Conservation (phyloP, 805 yeast species). For the Millerozyma acaciae region DNA sequence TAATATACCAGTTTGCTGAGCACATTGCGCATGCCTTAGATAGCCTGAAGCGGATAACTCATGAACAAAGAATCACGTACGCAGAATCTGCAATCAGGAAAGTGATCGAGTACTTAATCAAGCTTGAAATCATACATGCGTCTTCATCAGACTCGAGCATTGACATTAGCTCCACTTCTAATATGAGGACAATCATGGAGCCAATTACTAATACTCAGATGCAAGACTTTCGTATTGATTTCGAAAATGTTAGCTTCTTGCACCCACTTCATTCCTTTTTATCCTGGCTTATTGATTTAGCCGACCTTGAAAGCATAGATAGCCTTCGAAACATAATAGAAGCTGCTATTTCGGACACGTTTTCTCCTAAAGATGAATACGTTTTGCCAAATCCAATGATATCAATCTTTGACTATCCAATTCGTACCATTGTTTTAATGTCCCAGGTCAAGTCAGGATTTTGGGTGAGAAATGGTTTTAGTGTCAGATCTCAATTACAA, state of each 20-base stretch:
- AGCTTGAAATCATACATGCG: conserved; percentile 20
- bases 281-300: conserved; percentile 65
- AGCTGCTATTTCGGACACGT: conserved; percentile 5
- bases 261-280: conserved; percentile 78
- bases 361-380: background rate
- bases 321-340: conserved; percentile 20
- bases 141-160: conserved; percentile 19
- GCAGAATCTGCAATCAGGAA: conserved; percentile 26
- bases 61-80: conserved; percentile 11
- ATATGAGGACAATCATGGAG: conserved; percentile 17
- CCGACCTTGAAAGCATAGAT: conserved; percentile 22
- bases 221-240: conserved; percentile 23
- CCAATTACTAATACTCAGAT: conserved; percentile 18
- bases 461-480: conserved; percentile 93
- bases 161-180: conserved; percentile 18
- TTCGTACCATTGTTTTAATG: conserved; percentile 70
- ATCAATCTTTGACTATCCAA: conserved; percentile 63
- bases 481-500: conserved; percentile 72
- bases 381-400: conserved; percentile 15
- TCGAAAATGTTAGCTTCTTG: conserved; percentile 58
- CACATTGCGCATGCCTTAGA: conserved; percentile 45
- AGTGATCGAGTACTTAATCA: conserved; percentile 26
- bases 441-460: conserved; percentile 85
- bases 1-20: conserved; percentile 60
- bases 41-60: conserved; percentile 14